phyloP scores from a whole-genome alignment of 1,284 basidiomycete genomes.

The Boletus sp. region DNA sequence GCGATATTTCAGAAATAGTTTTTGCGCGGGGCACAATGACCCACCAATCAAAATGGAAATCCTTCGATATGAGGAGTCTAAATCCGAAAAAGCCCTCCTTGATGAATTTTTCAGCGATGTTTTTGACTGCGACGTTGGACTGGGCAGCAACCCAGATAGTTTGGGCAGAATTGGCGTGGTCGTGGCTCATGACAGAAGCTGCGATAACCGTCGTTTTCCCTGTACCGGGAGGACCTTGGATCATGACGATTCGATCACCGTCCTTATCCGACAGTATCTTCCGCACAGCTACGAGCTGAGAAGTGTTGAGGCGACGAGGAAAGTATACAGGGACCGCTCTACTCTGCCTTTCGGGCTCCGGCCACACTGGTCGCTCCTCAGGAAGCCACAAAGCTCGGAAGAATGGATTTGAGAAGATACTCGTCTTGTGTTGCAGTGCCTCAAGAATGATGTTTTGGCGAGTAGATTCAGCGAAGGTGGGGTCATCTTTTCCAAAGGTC shows the following conservation, averaged over 20 bases:
- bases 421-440: constrained; percentile 34
- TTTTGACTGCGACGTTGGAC: constrained; percentile 57
- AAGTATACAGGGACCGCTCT: constrained; percentile 6
- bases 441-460: constrained; percentile 36
- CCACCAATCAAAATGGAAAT: constrained; percentile 55
- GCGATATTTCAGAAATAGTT: constrained; percentile 8
- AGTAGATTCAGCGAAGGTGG: constrained; percentile 39
- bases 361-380: constrained; percentile 13
- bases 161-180: constrained; percentile 19
- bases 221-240: constrained; percentile 57
- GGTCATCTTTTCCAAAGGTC: constrained; percentile 43
- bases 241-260: constrained; percentile 43
- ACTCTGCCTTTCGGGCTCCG: neutral
- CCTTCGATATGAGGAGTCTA: constrained; percentile 42
- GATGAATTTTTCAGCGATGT: constrained; percentile 47
- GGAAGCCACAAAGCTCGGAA: constrained; percentile 43
- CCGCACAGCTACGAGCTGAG: constrained; percentile 38
- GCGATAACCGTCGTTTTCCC: constrained; percentile 36
- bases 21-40: constrained; percentile 15
- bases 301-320: constrained; percentile 32
- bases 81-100: constrained; percentile 36
- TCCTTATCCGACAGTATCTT: constrained; percentile 36
- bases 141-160: constrained; percentile 69
- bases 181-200: constrained; percentile 46
- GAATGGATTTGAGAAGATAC: constrained; percentile 41